phyloP scores from a whole-genome alignment of 305 asterid genomes.

The Lippia alba region DNA sequence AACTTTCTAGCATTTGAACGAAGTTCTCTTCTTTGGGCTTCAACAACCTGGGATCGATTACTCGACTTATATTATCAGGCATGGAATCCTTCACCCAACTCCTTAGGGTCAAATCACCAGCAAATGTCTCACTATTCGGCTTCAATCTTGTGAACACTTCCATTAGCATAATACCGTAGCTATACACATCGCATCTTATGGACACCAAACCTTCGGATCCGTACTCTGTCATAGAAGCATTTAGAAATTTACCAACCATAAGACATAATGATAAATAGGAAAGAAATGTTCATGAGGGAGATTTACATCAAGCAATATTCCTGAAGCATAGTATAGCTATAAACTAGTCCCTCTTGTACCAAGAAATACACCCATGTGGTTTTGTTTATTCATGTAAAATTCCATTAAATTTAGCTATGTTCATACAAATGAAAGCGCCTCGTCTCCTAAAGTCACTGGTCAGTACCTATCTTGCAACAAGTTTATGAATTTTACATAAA shows the following conservation, averaged over 20 bases:
- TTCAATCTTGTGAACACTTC: slow-evolving; percentile 36
- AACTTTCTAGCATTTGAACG: neutral
- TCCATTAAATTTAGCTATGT: too few species aligned
- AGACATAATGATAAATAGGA: neutral
- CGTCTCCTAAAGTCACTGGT: too few species aligned
- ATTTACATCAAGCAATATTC: too few species aligned
- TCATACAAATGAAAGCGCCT: too few species aligned
- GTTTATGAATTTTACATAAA: too few species aligned
- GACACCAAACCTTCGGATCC: slow-evolving; percentile 36
- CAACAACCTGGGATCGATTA: slow-evolving; percentile 17
- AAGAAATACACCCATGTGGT: too few species aligned
- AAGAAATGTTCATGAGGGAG: neutral
- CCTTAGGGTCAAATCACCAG: slow-evolving; percentile 21
- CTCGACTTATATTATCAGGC: neutral
- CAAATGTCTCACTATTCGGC: slow-evolving; percentile 23
- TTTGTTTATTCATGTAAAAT: too few species aligned
- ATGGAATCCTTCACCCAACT: slow-evolving; percentile 20
- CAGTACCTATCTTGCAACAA: too few species aligned
- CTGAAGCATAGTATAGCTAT: too few species aligned
- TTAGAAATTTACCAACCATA: neutral
- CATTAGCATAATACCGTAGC: slow-evolving; percentile 36
- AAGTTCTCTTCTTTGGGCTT: slow-evolving; percentile 6
- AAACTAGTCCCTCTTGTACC: too few species aligned
- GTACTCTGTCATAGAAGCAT: slow-evolving; percentile 26
- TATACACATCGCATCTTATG: too few species aligned